These are phyloP conservation scores for Ascomycota sp. DNA, from an alignment of 2,329 filamentous ascomycete genomes.

Conservation along the genomic window DNA sequence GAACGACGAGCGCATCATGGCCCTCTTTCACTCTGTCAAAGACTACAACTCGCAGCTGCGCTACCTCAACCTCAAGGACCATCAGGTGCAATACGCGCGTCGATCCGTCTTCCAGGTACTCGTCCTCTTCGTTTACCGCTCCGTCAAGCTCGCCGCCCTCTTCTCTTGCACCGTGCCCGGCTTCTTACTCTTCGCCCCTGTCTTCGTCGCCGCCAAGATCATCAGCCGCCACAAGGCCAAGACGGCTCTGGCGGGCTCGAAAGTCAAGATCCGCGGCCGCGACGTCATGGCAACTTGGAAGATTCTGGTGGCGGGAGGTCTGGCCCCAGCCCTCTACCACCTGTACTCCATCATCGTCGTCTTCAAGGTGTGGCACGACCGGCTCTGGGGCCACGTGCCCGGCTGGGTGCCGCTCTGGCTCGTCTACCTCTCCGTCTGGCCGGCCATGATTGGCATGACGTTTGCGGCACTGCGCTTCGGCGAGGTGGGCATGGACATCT, in stretches of 20 bases:
- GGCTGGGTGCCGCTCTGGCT: slow-evolving; percentile 61
- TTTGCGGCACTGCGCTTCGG: slow-evolving; percentile 88
- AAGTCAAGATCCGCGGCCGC: slow-evolving; percentile 70
- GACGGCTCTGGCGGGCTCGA: slow-evolving; percentile 66
- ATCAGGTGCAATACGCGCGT: slow-evolving; percentile 82
- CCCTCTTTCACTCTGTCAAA: slow-evolving; percentile 54
- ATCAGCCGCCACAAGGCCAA: slow-evolving; percentile 68
- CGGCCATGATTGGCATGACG: slow-evolving; percentile 71
- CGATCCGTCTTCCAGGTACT: slow-evolving; percentile 62
- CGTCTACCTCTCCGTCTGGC: slow-evolving; percentile 53
- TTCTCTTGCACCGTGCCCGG: slow-evolving; percentile 71
- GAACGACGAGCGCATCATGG: slow-evolving; percentile 64
- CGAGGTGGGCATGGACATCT: slow-evolving; percentile 96
- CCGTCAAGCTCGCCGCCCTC: slow-evolving; percentile 57
- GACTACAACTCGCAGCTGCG: slow-evolving; percentile 76
- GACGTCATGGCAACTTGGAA: slow-evolving; percentile 95
- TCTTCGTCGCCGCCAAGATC: slow-evolving; percentile 66
- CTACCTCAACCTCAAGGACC: slow-evolving; percentile 73
- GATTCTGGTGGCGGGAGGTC: slow-evolving; percentile 65
- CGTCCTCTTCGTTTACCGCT: slow-evolving; percentile 56
- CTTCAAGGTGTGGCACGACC: slow-evolving; percentile 61
- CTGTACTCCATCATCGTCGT: slow-evolving; percentile 59
- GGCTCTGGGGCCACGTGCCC: slow-evolving; percentile 65
- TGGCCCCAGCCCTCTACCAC: slow-evolving; percentile 66
- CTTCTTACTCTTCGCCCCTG: slow-evolving; percentile 66